Conservation (phyloP, 139 green algal genomes). For the Chlorella vulgaris region DNA sequence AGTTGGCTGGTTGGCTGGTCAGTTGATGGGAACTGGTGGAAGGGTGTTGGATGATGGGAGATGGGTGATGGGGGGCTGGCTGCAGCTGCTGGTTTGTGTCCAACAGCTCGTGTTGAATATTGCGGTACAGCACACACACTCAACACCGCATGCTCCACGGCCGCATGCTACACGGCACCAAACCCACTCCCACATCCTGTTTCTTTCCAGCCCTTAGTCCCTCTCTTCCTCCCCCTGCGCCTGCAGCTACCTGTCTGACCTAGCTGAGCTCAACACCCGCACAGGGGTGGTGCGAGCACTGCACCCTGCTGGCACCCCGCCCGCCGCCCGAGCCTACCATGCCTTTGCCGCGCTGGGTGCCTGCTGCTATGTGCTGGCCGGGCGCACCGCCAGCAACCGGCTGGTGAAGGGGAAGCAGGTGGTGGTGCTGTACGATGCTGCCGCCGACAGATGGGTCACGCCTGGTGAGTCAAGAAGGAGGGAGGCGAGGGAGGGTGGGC, state of each 20-base stretch:
- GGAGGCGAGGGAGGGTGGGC: neutral
- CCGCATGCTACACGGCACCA: neutral
- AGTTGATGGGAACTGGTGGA: no score
- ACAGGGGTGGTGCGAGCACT: constrained; percentile 1
- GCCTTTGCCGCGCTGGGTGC: neutral
- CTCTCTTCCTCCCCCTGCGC: no score
- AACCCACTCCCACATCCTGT: neutral
- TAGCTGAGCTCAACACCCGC: constrained; percentile 25
- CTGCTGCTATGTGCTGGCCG: constrained; percentile 20
- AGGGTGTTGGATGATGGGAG: neutral
- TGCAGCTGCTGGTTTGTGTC: neutral
- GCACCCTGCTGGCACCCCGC: neutral
- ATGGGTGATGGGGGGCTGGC: neutral
- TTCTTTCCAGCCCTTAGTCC: no score
- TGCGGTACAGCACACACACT: neutral
- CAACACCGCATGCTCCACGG: neutral
- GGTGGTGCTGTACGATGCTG: constrained; percentile 8
- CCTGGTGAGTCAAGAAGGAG: constrained; percentile 1
- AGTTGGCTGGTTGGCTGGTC: neutral
- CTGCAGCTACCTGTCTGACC: constrained; percentile 26
- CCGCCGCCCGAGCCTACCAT: constrained; percentile 32
- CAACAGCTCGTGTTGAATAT: no score
- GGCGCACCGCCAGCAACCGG: constrained; percentile 10
- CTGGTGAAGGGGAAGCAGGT: constrained; percentile 24
- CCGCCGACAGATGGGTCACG: constrained; percentile 2